Conservation (phyloP, 805 yeast genomes). For the Wickerhamiella shivajii region DNA sequence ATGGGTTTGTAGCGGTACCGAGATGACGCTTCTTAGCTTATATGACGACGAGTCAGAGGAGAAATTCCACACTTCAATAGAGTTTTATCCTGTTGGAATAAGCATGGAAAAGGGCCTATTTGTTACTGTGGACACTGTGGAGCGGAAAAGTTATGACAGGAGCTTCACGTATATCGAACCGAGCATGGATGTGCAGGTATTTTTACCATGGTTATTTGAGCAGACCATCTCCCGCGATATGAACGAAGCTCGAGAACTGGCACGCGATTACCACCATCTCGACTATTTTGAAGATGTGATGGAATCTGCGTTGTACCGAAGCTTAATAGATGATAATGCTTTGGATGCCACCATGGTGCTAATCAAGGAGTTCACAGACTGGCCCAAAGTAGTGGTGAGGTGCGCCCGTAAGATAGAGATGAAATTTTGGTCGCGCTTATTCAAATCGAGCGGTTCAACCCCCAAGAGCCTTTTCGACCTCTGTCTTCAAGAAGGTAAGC, state of each 20-base stretch:
- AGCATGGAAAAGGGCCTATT: conserved; percentile 34
- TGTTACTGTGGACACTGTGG: conserved; percentile 36
- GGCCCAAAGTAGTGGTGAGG: conserved; percentile 27
- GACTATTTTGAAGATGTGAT: conserved; percentile 30
- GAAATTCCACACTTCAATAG: conserved; percentile 22
- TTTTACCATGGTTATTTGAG: conserved; percentile 23
- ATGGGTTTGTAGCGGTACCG: conserved; percentile 31
- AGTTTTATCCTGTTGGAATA: conserved; percentile 37
- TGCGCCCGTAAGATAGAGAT: conserved; percentile 48
- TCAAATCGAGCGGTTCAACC: conserved; percentile 25
- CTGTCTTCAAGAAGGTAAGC: conserved; percentile 23
- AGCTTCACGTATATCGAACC: conserved; percentile 23
- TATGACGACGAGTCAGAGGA: conserved; percentile 7
- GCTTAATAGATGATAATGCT: conserved; percentile 17
- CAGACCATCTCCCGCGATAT: too few species aligned
- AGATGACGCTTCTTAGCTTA: conserved; percentile 19
- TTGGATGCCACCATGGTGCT: conserved; percentile 19
- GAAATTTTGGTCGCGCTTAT: conserved; percentile 35
- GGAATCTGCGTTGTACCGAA: conserved; percentile 28
- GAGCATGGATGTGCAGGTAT: conserved; percentile 22
- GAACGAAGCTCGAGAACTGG: conserved; percentile 18
- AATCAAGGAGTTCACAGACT: conserved; percentile 24
- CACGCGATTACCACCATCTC: conserved; percentile 21
- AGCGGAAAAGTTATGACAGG: conserved; percentile 23
- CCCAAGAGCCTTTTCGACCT: conserved; percentile 23